Evolutionary conservation across 495 filamentous ascomycete species (phyloP).

Genomic region (Pseudotulostoma volvatum): DNA sequence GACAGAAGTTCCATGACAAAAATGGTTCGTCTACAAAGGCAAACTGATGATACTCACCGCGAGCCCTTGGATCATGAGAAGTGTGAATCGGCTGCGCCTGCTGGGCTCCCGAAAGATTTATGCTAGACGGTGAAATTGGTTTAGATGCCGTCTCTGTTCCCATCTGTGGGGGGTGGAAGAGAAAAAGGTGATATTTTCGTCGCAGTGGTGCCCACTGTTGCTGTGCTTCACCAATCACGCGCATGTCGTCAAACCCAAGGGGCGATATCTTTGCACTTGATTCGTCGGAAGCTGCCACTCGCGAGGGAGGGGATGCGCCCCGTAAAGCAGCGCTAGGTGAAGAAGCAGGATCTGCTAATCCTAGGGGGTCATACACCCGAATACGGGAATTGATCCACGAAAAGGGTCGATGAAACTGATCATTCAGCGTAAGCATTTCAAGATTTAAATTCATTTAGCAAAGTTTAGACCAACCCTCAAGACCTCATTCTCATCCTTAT

Average conservation of each 20-base stretch:
- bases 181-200: conserved; percentile 53
- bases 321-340: conserved; percentile 30
- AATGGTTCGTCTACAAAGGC: conserved; percentile 43
- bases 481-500: conserved; percentile 45
- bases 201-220: conserved; percentile 52
- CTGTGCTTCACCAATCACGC: conserved; percentile 50
- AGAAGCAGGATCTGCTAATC: conserved; percentile 13
- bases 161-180: conserved; percentile 22
- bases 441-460: background rate
- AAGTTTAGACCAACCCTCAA: conserved; percentile 31
- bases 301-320: conserved; percentile 22
- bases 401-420: conserved; percentile 52
- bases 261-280: conserved; percentile 35
- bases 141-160: conserved; percentile 23
- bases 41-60: conserved; percentile 42
- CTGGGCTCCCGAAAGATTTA: conserved; percentile 32
- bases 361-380: conserved; percentile 43
- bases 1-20: conserved; percentile 42
- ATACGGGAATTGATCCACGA: conserved; percentile 51
- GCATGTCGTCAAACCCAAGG: conserved; percentile 39
- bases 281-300: conserved; percentile 19
- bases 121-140: conserved; percentile 24
- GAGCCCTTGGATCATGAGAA: conserved; percentile 12
- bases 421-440: conserved; percentile 1
- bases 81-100: conserved; percentile 26